Evolutionary conservation across 495 filamentous ascomycete species (phyloP).

Genomic region (Penicillium flavigenum): DNA sequence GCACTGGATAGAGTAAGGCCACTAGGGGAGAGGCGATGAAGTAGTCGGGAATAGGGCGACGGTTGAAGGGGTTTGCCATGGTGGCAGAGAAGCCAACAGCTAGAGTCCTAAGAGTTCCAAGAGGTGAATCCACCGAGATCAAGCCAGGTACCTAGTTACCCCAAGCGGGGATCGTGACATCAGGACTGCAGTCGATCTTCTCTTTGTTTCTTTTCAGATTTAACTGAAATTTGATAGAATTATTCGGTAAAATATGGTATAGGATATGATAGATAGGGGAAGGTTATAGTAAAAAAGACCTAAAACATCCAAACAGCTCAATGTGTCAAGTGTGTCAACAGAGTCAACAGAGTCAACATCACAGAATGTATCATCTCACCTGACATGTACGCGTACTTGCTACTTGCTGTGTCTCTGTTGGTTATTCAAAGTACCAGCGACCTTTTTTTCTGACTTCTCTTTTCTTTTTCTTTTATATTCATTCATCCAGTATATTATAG

Average conservation of each 20-base stretch:
- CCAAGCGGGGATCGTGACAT: slow-evolving; percentile 11
- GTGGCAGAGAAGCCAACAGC: slow-evolving; percentile 4
- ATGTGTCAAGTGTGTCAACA: too few species aligned
- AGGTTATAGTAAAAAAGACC: not conserved
- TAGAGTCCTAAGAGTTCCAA: not conserved
- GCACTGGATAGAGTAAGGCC: slow-evolving; percentile 52
- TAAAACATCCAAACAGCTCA: not conserved
- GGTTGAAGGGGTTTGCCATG: slow-evolving; percentile 50
- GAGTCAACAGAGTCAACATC: not conserved
- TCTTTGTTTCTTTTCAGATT: not conserved
- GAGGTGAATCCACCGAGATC: slow-evolving; percentile 9
- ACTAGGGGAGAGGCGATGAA: slow-evolving; percentile 51
- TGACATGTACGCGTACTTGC: slow-evolving; percentile 1
- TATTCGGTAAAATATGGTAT: not conserved
- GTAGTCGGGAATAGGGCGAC: slow-evolving; percentile 46
- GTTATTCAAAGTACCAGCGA: not conserved
- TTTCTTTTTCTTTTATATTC: too few species aligned
- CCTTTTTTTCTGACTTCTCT: not conserved
- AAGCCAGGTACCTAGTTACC: not conserved
- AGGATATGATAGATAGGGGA: not conserved
- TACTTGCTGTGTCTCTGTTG: not conserved
- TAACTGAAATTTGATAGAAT: not conserved
- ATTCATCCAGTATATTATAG: not conserved
- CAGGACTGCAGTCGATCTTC: slow-evolving; percentile 5
- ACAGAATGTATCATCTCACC: not conserved